phyloP scores from a whole-genome alignment of 768 basidiomycete species.

The Termitomyces sp. region DNA sequence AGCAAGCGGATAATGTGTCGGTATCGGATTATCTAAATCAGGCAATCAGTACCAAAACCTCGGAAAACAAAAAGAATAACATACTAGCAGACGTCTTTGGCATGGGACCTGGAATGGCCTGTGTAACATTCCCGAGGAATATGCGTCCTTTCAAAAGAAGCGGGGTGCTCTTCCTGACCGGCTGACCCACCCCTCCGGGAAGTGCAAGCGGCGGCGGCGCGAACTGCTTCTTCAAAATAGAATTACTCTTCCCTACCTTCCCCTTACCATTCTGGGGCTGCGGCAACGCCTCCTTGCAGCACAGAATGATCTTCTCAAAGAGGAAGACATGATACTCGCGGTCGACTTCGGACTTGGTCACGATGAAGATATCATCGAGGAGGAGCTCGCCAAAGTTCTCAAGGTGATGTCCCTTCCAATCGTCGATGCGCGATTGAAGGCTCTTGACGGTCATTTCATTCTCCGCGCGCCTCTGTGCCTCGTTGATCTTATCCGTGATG shows the following conservation, averaged over 20 bases:
- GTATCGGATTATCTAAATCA: slow-evolving; percentile 42
- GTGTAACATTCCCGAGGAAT: slow-evolving; percentile 93
- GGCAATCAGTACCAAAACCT: background rate
- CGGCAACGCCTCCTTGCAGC: slow-evolving; percentile 88
- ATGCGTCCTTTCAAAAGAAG: slow-evolving; percentile 94
- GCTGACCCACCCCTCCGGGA: slow-evolving; percentile 52
- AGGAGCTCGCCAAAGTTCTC: slow-evolving; percentile 92
- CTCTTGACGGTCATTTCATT: slow-evolving; percentile 89
- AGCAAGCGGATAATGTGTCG: slow-evolving; percentile 73
- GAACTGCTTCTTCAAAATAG: slow-evolving; percentile 83
- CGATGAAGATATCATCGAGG: slow-evolving; percentile 92
- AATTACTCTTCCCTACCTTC: slow-evolving; percentile 81
- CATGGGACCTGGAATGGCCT: slow-evolving; percentile 63
- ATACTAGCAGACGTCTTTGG: slow-evolving; percentile 51
- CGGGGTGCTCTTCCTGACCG: slow-evolving; percentile 74
- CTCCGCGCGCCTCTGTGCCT: slow-evolving; percentile 88
- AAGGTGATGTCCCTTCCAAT: slow-evolving; percentile 98
- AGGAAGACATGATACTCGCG: slow-evolving; percentile 98
- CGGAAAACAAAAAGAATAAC: slow-evolving; percentile 26
- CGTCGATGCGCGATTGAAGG: slow-evolving; percentile 83
- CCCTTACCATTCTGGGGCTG: slow-evolving; percentile 57
- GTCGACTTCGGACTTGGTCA: slow-evolving; percentile 94
- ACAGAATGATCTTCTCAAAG: slow-evolving; percentile 98
- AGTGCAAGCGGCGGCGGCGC: slow-evolving; percentile 44
- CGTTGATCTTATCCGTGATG: slow-evolving; percentile 94